These are phyloP conservation scores for Botrytis sinoallii DNA, from an alignment of 2,329 filamentous ascomycete species.

Conservation along the genomic window DNA sequence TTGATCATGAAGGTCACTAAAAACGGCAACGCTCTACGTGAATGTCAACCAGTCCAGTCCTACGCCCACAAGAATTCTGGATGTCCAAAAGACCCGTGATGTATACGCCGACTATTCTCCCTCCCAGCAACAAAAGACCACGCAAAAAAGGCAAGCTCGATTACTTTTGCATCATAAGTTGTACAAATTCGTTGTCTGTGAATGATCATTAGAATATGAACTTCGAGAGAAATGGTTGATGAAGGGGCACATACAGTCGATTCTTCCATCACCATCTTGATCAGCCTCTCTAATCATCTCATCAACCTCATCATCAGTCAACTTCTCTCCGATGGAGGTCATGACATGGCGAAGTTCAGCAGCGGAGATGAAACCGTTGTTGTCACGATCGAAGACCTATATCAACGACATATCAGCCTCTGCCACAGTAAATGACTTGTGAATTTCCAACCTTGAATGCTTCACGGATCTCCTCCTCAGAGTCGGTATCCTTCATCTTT, in stretches of 20 bases:
- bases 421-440: neutral
- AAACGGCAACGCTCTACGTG: conserved; percentile 16
- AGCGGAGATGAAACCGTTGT: conserved; percentile 88
- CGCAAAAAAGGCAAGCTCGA: conserved; percentile 21
- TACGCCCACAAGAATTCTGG: conserved; percentile 14
- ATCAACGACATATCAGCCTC: conserved; percentile 19
- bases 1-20: conserved; percentile 9
- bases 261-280: conserved; percentile 83
- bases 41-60: conserved; percentile 12
- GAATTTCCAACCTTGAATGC: conserved; percentile 71
- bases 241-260: conserved; percentile 68
- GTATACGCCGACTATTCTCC: conserved; percentile 18
- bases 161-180: conserved; percentile 93
- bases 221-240: conserved; percentile 21
- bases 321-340: conserved; percentile 88
- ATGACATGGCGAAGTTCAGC: conserved; percentile 87
- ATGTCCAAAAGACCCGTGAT: conserved; percentile 16
- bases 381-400: conserved; percentile 79
- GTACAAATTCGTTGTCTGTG: conserved; percentile 85
- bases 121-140: conserved; percentile 11
- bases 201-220: conserved; percentile 27
- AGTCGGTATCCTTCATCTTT: conserved; percentile 93
- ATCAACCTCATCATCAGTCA: conserved; percentile 86
- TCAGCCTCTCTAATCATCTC: conserved; percentile 93
- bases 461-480: conserved; percentile 85